Base-by-base conservation (phyloP, 352 stramenopile species). In the Phytophthora litchii region DNA sequence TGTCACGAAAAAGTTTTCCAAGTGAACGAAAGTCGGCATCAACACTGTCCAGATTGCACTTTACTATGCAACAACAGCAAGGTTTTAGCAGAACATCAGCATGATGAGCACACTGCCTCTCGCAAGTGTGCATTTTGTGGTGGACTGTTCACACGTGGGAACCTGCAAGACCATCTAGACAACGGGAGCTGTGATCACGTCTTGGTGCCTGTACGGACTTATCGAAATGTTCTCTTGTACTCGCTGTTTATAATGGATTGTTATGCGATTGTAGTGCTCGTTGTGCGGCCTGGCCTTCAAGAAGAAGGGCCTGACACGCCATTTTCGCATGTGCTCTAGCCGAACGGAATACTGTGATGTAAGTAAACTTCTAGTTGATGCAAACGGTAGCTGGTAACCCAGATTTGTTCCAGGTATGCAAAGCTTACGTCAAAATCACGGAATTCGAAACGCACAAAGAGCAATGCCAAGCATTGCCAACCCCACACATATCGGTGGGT, bases 331-430 rank as follows among this genome's bases (percentile, higher is more conserved):
- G n/a, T 90, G 80, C 40, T 70, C 68, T 7, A 87, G 64, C 48
- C 78, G 80, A 35, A 90, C 78, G 0, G 71, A 83, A 21, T 58
- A 58, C 36, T 90, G 80, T 40, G 76, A 87, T 41, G 80, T 88
- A 61, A 38, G 61, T 45, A 34, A 21, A 32, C 27, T 25, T 11
- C 14, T 4, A 29, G 2, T 29, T 44, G n/a, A n/a, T n/a, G n/a
- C n/a, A n/a, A n/a, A n/a, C n/a, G n/a, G n/a, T n/a, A n/a, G n/a
- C n/a, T 21, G 19, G 19, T 69, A 27, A 60, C 36, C n/a, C n/a
- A n/a, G n/a, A n/a, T n/a, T 41, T 48, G 21, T 35, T 57, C 7
- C 34, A 88, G 78, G 7, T 58, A 20, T 89, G 79, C 45, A 64
- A 74, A 11, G 64, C 63, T 51, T 89, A 80, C 43, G 48, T 86